Conservation (phyloP, 176 grass and related monocot genomes). For the Rhynchospora breviuscula region DNA sequence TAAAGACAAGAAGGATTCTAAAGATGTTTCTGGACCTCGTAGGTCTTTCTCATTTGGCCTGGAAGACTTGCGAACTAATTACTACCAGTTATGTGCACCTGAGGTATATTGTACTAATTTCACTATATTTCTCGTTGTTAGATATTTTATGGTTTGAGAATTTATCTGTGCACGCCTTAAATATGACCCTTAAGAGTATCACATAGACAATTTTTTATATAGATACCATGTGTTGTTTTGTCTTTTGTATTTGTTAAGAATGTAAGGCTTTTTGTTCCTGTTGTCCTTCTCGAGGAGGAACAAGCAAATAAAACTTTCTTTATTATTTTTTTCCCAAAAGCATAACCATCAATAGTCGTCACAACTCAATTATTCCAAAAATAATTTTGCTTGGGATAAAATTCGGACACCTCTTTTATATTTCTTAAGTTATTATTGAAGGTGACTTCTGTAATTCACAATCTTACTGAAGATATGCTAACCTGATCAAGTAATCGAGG, state of each 20-base stretch:
- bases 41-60: constrained; percentile 6
- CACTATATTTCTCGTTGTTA: not conserved
- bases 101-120: constrained; percentile 5
- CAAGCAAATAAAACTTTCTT: too few relatives aligned
- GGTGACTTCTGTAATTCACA: not conserved
- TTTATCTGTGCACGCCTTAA: not conserved
- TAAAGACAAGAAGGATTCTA: constrained; percentile 25
- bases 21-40: not conserved
- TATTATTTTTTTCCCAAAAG: too few relatives aligned
- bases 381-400: too few relatives aligned
- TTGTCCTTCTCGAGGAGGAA: too few relatives aligned
- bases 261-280: too few relatives aligned
- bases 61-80: constrained; percentile 6
- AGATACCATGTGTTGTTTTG: not conserved
- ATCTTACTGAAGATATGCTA: not conserved
- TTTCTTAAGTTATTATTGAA: not conserved
- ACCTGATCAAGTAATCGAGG: not conserved
- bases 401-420: too few relatives aligned
- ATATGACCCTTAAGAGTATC: not conserved
- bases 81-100: constrained; percentile 22
- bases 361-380: too few relatives aligned
- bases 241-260: too few relatives aligned
- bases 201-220: not conserved
- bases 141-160: not conserved
- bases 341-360: too few relatives aligned